Evolutionary conservation across 331 rosid species (phyloP), one percentile per base, ranked within the genome.

Genomic region (Telfairia occidentalis): DNA sequence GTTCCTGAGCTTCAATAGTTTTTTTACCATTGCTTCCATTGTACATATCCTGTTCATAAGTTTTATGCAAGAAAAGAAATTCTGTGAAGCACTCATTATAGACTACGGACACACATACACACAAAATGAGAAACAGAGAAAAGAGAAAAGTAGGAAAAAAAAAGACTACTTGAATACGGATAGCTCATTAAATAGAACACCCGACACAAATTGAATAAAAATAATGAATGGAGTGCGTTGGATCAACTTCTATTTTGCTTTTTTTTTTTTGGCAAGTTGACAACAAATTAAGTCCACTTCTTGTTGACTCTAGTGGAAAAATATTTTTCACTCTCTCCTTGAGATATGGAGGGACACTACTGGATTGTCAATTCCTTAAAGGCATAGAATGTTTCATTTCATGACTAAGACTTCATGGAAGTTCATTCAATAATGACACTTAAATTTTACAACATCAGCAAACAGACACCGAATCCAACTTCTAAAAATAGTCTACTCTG

Each of bases 1-100:
- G 82, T 53, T 80, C 90, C 79, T 58, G 85, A 58, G 78, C 76
- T 77, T 84, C 86, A 77, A 74, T 65, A 66, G 86, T 28, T 79
- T 79, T 84, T 77, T 77, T 82, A 50, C 81, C 52, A 71, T 80
- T 82, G 78, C 84, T 84, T 55, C 82, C 80, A 58, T 76, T 86
- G 82, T 82, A 49, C 65, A 74, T 73, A 80, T 85, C 93, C 99
- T 95, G 90, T 82, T 81, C 32, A 23, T 73, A 52, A 52, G 34
- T 26, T 34, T 54, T 37, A 53, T 26, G 23, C 16, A 54, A 67
- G 42, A 77, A 78, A 75, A 43, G 37, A 30, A 50, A 61, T 40
- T 19, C 29, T 37, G 12, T 70, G 12, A 30, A 69, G 71, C 60
- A 77, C 19, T 64, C 45, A 73, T 65, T 60, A 40, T n/a, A 12